Base-by-base conservation (phyloP, 495 filamentous ascomycete species). In the Daldinia grandis region DNA sequence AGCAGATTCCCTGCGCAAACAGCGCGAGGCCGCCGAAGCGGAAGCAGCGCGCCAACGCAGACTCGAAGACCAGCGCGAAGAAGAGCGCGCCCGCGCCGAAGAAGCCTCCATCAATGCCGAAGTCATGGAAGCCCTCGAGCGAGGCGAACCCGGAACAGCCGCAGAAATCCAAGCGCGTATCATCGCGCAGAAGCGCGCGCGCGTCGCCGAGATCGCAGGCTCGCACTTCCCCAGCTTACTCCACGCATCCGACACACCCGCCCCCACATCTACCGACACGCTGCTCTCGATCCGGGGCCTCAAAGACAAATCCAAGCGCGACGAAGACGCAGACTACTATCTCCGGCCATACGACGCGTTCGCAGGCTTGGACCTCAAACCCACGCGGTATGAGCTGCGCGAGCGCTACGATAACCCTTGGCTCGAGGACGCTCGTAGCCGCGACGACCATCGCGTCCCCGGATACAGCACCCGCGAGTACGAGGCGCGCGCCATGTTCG, bases 381-480 rank as follows among this genome's bases (percentile, higher is more conserved):
- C 88, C 33, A 85, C 91, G 72, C 88, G 93, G 73, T 95, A 90
- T 75, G 79, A 84, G 17, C 72, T 94, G n/a, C 87, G 50, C 55
- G 64, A 58, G 15, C 53, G 86, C 72, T 79, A 87, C 24, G 79
- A 85, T 10, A 83, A 83, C 66, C 78, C 81, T 42, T 91, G 86
- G 80, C 83, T 98, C 7, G 88, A 90, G 9, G 79, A 80, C 21
- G 83, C 88, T 27, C 86, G 86, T 50, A 87, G 85, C 10, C 86
- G 91, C 76, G 74, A 81, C 2, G 79, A 81, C 8, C 86, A 90
- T 71, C 81, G 83, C n/a, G 92, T 91, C 30, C 94, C 95, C 44
- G 95, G 95, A 0, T 98, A 94, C 76, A 89, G 90, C 74, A 80
- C 96, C 35, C 78, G 80, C 14, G 94, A 97, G 73, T 98, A 94